Percentiles rank a stretch among this genome's conserved stretches.
Conservation (phyloP, 2,329 filamentous ascomycete species). For the Rutstroemia sp. region DNA sequence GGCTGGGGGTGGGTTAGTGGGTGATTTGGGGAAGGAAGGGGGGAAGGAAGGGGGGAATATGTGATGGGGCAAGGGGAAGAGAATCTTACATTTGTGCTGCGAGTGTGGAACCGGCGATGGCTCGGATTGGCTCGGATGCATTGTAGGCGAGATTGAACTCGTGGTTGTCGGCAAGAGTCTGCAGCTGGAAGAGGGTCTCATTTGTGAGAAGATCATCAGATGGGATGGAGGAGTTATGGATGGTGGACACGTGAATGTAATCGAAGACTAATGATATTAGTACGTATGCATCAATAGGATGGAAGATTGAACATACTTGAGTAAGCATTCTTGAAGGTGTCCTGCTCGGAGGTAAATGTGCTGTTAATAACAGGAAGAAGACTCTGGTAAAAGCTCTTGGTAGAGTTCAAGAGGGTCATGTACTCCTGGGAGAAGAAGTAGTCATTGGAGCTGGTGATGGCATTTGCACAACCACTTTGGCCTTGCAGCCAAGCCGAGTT, state of each 20-base stretch:
- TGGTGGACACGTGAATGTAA: slow-evolving; percentile 50
- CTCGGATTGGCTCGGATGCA: slow-evolving; percentile 55
- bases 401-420: slow-evolving; percentile 37
- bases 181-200: slow-evolving; percentile 53
- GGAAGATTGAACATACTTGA: slow-evolving; percentile 40
- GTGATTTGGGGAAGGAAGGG: too few relatives aligned
- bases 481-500: slow-evolving; percentile 53
- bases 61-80: background rate
- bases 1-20: background rate
- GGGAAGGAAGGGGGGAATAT: too few relatives aligned
- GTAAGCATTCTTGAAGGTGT: slow-evolving; percentile 54
- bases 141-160: slow-evolving; percentile 84
- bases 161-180: slow-evolving; percentile 68
- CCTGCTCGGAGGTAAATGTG: slow-evolving; percentile 39
- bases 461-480: slow-evolving; percentile 47
- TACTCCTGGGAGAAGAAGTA: slow-evolving; percentile 46
- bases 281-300: background rate
- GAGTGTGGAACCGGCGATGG: slow-evolving; percentile 50
- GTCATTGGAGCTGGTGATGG: slow-evolving; percentile 46
- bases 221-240: slow-evolving; percentile 55
- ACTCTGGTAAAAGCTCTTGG: slow-evolving; percentile 51
- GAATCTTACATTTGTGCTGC: slow-evolving; percentile 41
- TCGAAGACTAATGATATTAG: slow-evolving; percentile 43
- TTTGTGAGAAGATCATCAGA: slow-evolving; percentile 51
- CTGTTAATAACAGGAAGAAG: slow-evolving; percentile 48